phyloP scores from a whole-genome alignment of 345 rosid species.

The Abelmoschus esculentus region DNA sequence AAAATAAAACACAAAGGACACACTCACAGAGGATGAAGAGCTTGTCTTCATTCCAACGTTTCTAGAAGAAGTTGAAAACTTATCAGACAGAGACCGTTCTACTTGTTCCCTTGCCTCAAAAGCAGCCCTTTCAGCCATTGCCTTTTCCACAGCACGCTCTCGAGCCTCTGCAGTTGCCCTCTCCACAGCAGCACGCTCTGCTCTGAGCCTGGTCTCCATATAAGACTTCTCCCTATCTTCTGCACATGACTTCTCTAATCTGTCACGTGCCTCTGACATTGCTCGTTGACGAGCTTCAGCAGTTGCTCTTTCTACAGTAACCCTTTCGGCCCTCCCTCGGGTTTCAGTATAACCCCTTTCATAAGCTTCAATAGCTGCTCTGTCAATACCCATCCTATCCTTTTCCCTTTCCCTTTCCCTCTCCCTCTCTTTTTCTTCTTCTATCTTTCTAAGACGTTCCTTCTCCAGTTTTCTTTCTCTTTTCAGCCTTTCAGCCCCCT shows the following conservation, averaged over 20 bases:
- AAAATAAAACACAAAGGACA: background rate
- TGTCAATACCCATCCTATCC: slow-evolving; percentile 28
- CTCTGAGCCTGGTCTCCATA: slow-evolving; percentile 58
- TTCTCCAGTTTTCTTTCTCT: slow-evolving; percentile 54
- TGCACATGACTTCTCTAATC: slow-evolving; percentile 88
- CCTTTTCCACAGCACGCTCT: slow-evolving; percentile 62
- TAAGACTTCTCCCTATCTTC: slow-evolving; percentile 76
- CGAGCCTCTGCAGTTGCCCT: slow-evolving; percentile 89
- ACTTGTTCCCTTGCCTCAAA: slow-evolving; percentile 59
- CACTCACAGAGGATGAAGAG: slow-evolving; percentile 41
- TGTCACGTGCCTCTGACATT: slow-evolving; percentile 80
- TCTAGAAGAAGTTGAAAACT: slow-evolving; percentile 47
- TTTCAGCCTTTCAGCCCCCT: slow-evolving; percentile 45
- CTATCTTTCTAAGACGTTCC: slow-evolving; percentile 62
- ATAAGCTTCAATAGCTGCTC: slow-evolving; percentile 44
- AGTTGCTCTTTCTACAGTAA: slow-evolving; percentile 50
- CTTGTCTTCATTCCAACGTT: slow-evolving; percentile 37
- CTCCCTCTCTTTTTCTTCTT: slow-evolving; percentile 72
- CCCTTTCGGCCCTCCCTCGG: slow-evolving; percentile 49
- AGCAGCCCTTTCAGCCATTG: slow-evolving; percentile 59
- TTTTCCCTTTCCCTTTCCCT: slow-evolving; percentile 13
- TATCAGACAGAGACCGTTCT: slow-evolving; percentile 60
- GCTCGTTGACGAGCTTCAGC: slow-evolving; percentile 58
- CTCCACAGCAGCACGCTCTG: slow-evolving; percentile 90
- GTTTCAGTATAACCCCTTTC: slow-evolving; percentile 45